Evolutionary conservation across 176 grass and related monocot genomes (phyloP).

Genomic region (Cenchrus americanus): DNA sequence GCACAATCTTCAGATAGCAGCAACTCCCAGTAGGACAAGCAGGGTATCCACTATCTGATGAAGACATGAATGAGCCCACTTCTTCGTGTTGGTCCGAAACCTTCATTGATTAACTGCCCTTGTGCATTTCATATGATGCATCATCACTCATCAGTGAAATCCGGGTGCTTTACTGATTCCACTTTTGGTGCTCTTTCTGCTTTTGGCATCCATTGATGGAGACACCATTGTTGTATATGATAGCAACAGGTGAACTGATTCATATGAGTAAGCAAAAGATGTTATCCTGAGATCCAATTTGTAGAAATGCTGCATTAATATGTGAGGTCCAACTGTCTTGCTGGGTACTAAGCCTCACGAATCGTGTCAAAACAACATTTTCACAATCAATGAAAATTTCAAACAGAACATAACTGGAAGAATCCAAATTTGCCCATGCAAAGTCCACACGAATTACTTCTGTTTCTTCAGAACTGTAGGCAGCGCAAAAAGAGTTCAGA

Average conservation of each 20-base stretch:
- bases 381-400: not conserved
- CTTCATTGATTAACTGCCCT: conserved; percentile 21
- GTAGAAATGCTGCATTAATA: conserved; percentile 21
- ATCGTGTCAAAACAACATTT: not conserved
- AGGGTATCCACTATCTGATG: conserved; percentile 40
- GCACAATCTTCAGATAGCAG: conserved; percentile 40
- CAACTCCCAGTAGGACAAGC: conserved; percentile 21
- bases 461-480: not conserved
- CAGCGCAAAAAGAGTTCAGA: conserved; percentile 17
- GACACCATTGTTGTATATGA: conserved; percentile 27
- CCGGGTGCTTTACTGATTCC: conserved; percentile 28
- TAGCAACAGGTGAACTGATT: conserved; percentile 35
- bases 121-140: conserved; percentile 12
- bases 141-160: conserved; percentile 19
- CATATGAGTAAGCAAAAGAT: conserved; percentile 18
- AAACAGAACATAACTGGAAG: not conserved
- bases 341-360: not conserved
- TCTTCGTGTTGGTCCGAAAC: not conserved
- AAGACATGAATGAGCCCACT: conserved; percentile 29
- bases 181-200: conserved; percentile 22
- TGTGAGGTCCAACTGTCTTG: not conserved
- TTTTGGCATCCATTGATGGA: conserved; percentile 36
- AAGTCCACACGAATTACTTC: not conserved
- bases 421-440: not conserved
- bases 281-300: conserved; percentile 3